Percentiles rank a stretch among this genome's conserved stretches.
phyloP scores from a whole-genome alignment of 352 stramenopile genomes.

The Phytopythium cucurbitacearum region DNA sequence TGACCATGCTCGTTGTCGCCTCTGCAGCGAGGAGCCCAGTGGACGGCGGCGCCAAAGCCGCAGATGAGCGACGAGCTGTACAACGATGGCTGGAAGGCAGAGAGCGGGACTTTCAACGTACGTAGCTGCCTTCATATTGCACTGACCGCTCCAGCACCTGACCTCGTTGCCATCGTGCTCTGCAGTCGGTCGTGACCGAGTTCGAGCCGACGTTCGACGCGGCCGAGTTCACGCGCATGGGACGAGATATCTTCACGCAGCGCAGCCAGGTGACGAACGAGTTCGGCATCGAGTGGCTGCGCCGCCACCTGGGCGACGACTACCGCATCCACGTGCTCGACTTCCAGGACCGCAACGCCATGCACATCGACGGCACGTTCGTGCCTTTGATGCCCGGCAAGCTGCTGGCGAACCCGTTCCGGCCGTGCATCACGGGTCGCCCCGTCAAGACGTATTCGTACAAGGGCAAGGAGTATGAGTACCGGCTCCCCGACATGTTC shows the following conservation, averaged over 20 bases:
- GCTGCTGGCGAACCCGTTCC: constrained; percentile 82
- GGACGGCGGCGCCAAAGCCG: constrained; percentile 86
- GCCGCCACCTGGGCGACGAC: constrained; percentile 79
- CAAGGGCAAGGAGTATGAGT: constrained; percentile 87
- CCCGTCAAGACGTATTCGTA: constrained; percentile 87
- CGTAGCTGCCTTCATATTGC: constrained; percentile 6
- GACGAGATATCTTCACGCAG: constrained; percentile 88
- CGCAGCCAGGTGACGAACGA: constrained; percentile 89
- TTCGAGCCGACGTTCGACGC: constrained; percentile 89
- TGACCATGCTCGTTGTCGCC: constrained; percentile 2
- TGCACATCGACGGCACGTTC: constrained; percentile 91
- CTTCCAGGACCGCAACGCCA: constrained; percentile 89
- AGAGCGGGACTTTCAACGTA: constrained; percentile 75
- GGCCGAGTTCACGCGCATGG: constrained; percentile 89
- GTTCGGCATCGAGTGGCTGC: constrained; percentile 90
- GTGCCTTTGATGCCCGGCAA: constrained; percentile 85
- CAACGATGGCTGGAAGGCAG: constrained; percentile 82
- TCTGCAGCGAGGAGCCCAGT: constrained; percentile 69
- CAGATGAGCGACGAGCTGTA: constrained; percentile 90
- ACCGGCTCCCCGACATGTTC: constrained; percentile 88
- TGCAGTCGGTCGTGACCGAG: constrained; percentile 81
- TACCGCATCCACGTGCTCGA: constrained; percentile 87
- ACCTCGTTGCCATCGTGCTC: no score
- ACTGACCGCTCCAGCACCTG: neutral
- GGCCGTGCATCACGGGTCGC: constrained; percentile 82